Evolutionary conservation across 1,284 basidiomycete species (phyloP).

Genomic region (Termitomyces sp.): DNA sequence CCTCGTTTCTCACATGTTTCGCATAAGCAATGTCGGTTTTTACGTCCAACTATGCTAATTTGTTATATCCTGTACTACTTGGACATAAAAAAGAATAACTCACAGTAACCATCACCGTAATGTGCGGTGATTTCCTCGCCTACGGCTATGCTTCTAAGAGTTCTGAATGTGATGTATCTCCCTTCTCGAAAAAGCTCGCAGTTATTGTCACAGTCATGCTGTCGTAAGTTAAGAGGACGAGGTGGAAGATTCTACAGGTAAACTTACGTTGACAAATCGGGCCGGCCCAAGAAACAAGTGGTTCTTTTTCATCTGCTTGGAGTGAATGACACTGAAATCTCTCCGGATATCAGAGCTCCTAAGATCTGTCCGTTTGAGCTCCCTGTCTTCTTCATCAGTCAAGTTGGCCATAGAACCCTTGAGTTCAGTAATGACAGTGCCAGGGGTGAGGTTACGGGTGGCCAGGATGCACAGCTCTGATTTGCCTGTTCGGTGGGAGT

Average conservation of each 20-base stretch:
- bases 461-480: conserved; percentile 88
- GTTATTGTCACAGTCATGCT: conserved; percentile 92
- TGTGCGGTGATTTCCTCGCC: conserved; percentile 87
- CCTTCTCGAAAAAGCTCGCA: conserved; percentile 85
- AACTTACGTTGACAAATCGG: conserved; percentile 87
- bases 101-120: conserved; percentile 82
- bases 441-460: conserved; percentile 65
- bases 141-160: conserved; percentile 70
- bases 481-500: conserved; percentile 81
- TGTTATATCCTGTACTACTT: conserved; percentile 12
- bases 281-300: conserved; percentile 90
- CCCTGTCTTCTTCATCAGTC: conserved; percentile 76
- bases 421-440: conserved; percentile 72
- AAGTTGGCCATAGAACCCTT: conserved; percentile 87
- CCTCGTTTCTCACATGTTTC: conserved; percentile 81
- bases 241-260: conserved; percentile 17
- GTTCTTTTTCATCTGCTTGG: conserved; percentile 86
- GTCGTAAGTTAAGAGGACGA: conserved; percentile 22
- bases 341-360: conserved; percentile 70
- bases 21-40: conserved; percentile 85
- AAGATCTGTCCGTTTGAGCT: conserved; percentile 70
- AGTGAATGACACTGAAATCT: conserved; percentile 91
- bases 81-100: conserved; percentile 22
- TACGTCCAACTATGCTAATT: conserved; percentile 64
- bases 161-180: conserved; percentile 84